These are phyloP conservation scores for Chlorella ohadii DNA, from an alignment of 139 green algal species.

Conservation along the genomic window DNA sequence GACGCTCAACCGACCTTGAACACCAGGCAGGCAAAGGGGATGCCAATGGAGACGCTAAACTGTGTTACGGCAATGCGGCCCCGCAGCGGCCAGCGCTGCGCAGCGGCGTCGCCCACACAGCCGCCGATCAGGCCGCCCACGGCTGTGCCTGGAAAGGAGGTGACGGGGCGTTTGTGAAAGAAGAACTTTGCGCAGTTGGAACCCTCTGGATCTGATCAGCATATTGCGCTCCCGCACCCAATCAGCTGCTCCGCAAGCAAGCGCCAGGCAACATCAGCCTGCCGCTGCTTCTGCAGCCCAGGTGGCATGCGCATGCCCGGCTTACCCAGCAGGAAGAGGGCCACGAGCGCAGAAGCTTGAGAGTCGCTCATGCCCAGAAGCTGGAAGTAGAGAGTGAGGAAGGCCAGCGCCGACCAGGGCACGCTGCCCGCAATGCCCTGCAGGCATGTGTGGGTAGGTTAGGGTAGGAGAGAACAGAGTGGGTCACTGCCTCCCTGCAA, in stretches of 20 bases:
- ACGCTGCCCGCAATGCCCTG: constrained; percentile 66
- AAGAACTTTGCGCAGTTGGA: too few species aligned
- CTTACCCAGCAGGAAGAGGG: constrained; percentile 49
- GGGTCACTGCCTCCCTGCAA: too few species aligned
- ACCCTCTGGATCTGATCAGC: too few species aligned
- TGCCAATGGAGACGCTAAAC: constrained; percentile 59
- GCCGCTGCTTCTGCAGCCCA: too few species aligned
- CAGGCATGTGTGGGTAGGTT: constrained; percentile 18
- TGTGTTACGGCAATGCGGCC: constrained; percentile 70
- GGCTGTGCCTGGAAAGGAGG: constrained; percentile 41
- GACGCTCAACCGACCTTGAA: constrained; percentile 44
- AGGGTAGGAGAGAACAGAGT: too few species aligned
- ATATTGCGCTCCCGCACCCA: too few species aligned
- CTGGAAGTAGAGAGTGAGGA: constrained; percentile 74
- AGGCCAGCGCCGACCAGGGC: constrained; percentile 67
- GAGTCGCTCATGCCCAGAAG: constrained; percentile 68
- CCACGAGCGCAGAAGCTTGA: constrained; percentile 39
- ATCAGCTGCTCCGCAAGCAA: too few species aligned
- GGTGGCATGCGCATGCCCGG: neutral
- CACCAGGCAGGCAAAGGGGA: constrained; percentile 47
- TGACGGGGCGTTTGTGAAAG: too few species aligned
- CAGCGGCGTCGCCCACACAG: constrained; percentile 69
- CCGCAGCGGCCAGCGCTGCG: constrained; percentile 55
- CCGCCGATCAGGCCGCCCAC: constrained; percentile 72
- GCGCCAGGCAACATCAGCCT: too few species aligned